A percentile compares a stretch with the other conserved stretches of the same genome.
phyloP scores from a whole-genome alignment of 768 basidiomycete genomes.

The Tephrocybe sp. region DNA sequence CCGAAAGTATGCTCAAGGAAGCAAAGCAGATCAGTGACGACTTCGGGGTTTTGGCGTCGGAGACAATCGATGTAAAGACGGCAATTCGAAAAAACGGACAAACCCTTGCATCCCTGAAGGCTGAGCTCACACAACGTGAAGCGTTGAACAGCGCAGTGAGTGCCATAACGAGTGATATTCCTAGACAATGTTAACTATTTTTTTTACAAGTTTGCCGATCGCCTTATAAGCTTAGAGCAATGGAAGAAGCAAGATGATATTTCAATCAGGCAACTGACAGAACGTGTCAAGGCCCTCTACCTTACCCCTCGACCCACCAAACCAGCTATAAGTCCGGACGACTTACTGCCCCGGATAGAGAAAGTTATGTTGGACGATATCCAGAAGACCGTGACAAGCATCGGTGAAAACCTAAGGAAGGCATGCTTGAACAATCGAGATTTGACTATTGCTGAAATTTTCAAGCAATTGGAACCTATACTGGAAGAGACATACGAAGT shows the following conservation, averaged over 20 bases:
- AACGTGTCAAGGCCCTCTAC: slow-evolving; percentile 24
- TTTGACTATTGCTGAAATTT: slow-evolving; percentile 24
- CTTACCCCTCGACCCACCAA: slow-evolving; percentile 14
- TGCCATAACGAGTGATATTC: no score
- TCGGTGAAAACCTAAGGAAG: slow-evolving; percentile 25
- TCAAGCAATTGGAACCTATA: slow-evolving; percentile 29
- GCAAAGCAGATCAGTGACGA: slow-evolving; percentile 3
- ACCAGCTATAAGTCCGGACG: slow-evolving; percentile 17
- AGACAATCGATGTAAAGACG: not conserved
- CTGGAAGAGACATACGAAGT: slow-evolving; percentile 30
- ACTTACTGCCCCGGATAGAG: slow-evolving; percentile 19
- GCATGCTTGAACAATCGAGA: slow-evolving; percentile 23
- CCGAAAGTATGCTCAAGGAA: not conserved
- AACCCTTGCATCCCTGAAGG: slow-evolving; percentile 1
- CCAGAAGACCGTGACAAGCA: slow-evolving; percentile 20
- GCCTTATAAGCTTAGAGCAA: slow-evolving; percentile 15
- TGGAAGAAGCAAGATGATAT: slow-evolving; percentile 20
- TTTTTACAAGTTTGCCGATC: slow-evolving; percentile 3
- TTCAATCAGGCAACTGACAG: slow-evolving; percentile 23
- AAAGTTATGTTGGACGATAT: slow-evolving; percentile 18
- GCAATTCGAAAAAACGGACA: not conserved
- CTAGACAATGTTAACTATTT: not conserved
- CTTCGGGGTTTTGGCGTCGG: slow-evolving; percentile 1
- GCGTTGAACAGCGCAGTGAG: slow-evolving; percentile 2
- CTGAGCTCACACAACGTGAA: slow-evolving; percentile 6